These are phyloP conservation scores for Arbutus unedo DNA, from an alignment of 148 eudicot species.

Conservation along the genomic window DNA sequence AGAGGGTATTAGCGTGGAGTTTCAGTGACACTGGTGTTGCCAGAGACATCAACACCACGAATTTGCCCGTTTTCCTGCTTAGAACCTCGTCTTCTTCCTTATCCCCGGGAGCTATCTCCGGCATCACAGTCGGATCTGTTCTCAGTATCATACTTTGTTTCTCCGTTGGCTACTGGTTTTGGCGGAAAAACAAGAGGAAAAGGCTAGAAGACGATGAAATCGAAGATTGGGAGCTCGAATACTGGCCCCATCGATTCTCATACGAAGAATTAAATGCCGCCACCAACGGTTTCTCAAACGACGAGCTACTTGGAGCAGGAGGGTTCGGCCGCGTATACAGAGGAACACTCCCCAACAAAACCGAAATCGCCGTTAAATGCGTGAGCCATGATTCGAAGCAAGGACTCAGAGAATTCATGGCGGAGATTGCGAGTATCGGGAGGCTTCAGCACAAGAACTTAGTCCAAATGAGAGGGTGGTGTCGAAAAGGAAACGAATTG, in stretches of 20 bases:
- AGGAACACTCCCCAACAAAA: constrained; percentile 25
- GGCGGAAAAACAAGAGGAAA: constrained; percentile 19
- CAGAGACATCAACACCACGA: constrained; percentile 39
- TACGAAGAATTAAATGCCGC: constrained; percentile 45
- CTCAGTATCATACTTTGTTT: not conserved
- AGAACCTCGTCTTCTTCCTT: constrained; percentile 17
- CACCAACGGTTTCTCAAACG: constrained; percentile 36
- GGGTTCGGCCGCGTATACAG: constrained; percentile 52
- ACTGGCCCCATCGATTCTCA: constrained; percentile 51
- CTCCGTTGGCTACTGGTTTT: constrained; percentile 25
- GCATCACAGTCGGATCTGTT: constrained; percentile 34
- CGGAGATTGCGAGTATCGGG: constrained; percentile 55
- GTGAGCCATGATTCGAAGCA: constrained; percentile 57
- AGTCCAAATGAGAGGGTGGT: constrained; percentile 58
- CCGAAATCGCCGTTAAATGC: constrained; percentile 48
- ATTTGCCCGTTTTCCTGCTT: constrained; percentile 31
- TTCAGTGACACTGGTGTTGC: constrained; percentile 44
- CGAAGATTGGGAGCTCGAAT: constrained; percentile 60
- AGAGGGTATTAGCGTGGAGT: constrained; percentile 56
- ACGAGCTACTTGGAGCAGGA: constrained; percentile 40
- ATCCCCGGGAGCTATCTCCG: constrained; percentile 34
- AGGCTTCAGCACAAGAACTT: constrained; percentile 56
- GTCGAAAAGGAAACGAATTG: constrained; percentile 48
- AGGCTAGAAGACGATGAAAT: constrained; percentile 34
- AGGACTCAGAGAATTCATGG: constrained; percentile 56